These are phyloP conservation scores for Diplodia sapinea DNA, from an alignment of 2,329 filamentous ascomycete species.

Conservation along the genomic window DNA sequence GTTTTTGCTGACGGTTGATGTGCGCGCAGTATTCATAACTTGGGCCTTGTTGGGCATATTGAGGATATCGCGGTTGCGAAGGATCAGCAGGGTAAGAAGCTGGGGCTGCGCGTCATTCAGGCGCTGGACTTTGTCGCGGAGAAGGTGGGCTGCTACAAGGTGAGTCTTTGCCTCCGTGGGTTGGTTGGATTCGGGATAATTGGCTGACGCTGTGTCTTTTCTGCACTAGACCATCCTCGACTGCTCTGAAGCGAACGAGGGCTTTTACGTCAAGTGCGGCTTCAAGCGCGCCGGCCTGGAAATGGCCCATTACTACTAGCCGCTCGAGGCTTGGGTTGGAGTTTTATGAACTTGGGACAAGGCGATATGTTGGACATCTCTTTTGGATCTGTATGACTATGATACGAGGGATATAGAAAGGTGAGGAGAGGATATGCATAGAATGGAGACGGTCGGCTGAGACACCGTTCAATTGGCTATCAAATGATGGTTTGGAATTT, in stretches of 20 bases:
- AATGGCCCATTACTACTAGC: slow-evolving; percentile 89
- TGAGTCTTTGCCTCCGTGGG: slow-evolving; percentile 39
- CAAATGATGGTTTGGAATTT: not conserved
- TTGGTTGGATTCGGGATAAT: not conserved
- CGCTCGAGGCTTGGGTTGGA: not conserved
- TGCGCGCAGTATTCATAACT: slow-evolving; percentile 67
- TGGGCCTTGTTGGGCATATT: slow-evolving; percentile 89
- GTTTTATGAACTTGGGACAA: not conserved
- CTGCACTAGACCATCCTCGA: slow-evolving; percentile 79
- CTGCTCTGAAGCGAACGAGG: slow-evolving; percentile 94
- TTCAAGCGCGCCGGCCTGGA: slow-evolving; percentile 90
- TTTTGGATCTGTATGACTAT: slow-evolving; percentile 12
- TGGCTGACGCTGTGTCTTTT: not conserved
- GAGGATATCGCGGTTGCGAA: slow-evolving; percentile 96
- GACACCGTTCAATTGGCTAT: not conserved
- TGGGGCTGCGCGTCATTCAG: slow-evolving; percentile 90
- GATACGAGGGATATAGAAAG: slow-evolving; percentile 11
- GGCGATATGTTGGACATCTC: not conserved
- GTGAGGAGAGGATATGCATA: slow-evolving; percentile 3
- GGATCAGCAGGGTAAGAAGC: slow-evolving; percentile 96
- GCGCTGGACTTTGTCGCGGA: slow-evolving; percentile 87
- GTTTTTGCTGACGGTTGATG: not conserved
- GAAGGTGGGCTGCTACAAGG: slow-evolving; percentile 92
- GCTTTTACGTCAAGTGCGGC: slow-evolving; percentile 97
- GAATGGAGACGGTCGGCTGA: not conserved